Evolutionary conservation across 2,329 filamentous ascomycete species (phyloP), one percentile per base, ranked within the genome.

Genomic region (Lithohypha guttulata): DNA sequence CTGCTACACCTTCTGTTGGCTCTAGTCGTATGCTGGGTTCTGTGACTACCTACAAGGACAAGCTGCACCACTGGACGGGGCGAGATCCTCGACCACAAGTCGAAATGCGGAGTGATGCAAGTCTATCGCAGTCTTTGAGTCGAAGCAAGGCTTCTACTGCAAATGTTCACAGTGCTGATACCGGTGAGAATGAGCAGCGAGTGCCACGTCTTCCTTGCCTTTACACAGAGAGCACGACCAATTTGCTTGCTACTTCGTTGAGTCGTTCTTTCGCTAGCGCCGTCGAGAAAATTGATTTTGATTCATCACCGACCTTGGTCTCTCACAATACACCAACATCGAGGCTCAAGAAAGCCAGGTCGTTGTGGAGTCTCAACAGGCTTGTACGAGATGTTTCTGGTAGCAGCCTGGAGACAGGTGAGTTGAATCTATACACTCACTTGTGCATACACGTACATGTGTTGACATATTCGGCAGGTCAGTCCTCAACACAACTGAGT

Each of bases 201-300:
- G 9, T 17, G 10, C 34, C 23, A 18, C 34, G 23, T 19, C 34
- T 37, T 20, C 34, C 34, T 18, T 9, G 23, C 21, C 34, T 37
- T 11, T 29, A 28, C 18, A 18, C 34, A 19, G 23, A 29, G 13
- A 37, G 34, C 23, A 37, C 34, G 3, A 30, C 42, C 19, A 41
- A 49, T 35, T 27, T 33, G 2, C 18, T 21, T 3, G 43, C 46
- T 42, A 43, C 40, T 3, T 51, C 46, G 11, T 35, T 51, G 20
- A 51, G 44, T 21, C 42, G 42, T 35, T 49, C 48, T 3, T 51
- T 51, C 15, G 43, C 45, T 10, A 50, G 43, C 23, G 48, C 45
- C 4, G 45, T 50, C 25, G 48, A 50, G 21, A 48, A 47, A 30
- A 36, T 50, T 9, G 48, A 48, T 32, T 46, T 48, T 25, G 25